These are phyloP conservation scores for Plasmodium relictum DNA, from an alignment of 169 alveolate species.

Conservation along the genomic window DNA sequence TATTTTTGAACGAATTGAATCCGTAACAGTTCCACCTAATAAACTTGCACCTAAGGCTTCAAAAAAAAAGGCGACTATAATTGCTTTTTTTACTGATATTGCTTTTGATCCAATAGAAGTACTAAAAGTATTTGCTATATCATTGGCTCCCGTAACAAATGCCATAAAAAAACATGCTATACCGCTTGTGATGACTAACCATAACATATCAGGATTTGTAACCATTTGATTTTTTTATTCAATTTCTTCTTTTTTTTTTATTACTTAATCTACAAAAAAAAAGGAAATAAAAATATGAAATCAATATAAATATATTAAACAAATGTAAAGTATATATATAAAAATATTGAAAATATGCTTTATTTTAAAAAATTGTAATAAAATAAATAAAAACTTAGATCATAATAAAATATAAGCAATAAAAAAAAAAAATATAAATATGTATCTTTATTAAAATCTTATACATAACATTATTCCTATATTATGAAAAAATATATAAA, in stretches of 20 bases:
- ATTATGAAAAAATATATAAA: no score
- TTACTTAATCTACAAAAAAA: slow-evolving; percentile 14
- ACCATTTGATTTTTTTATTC: slow-evolving; percentile 77
- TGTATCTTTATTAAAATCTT: no score
- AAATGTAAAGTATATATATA: no score
- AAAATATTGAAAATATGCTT: no score
- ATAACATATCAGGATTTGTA: slow-evolving; percentile 83
- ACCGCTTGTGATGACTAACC: slow-evolving; percentile 88
- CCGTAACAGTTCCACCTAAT: slow-evolving; percentile 92
- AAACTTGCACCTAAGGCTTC: slow-evolving; percentile 89
- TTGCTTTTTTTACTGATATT: slow-evolving; percentile 83
- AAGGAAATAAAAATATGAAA: background rate
- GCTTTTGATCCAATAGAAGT: slow-evolving; percentile 90
- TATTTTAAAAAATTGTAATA: no score
- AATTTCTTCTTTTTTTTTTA: background rate
- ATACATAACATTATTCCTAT: no score
- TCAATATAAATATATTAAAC: no score
- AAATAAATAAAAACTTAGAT: no score
- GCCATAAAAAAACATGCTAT: slow-evolving; percentile 84
- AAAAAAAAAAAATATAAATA: no score
- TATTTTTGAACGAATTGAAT: slow-evolving; percentile 86
- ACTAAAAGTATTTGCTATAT: slow-evolving; percentile 91
- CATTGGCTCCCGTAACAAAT: slow-evolving; percentile 91
- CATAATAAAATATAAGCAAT: no score
- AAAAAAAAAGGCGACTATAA: slow-evolving; percentile 85